These are phyloP conservation scores for Suhomyces sp. DNA, from an alignment of 805 yeast genomes.

Conservation along the genomic window DNA sequence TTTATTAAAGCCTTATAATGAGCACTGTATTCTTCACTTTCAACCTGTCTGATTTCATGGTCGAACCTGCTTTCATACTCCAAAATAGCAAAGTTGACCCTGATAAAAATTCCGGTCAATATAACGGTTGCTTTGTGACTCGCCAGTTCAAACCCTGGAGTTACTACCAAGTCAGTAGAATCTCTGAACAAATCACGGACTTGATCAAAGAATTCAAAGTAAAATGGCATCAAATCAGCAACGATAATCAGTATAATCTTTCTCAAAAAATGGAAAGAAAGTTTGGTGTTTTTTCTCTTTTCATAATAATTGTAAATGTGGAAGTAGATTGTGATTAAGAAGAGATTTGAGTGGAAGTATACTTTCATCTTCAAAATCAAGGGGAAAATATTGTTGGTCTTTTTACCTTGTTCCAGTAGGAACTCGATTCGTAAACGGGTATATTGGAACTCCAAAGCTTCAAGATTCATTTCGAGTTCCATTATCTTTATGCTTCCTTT, in stretches of 20 bases:
- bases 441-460: slow-evolving; percentile 34
- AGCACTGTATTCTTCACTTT: slow-evolving; percentile 18
- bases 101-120: slow-evolving; percentile 8
- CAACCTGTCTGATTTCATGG: slow-evolving; percentile 20
- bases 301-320: slow-evolving; percentile 45
- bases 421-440: no score
- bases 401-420: slow-evolving; percentile 14
- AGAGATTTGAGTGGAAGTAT: slow-evolving; percentile 28
- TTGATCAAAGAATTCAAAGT: slow-evolving; percentile 14
- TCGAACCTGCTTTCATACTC: slow-evolving; percentile 7
- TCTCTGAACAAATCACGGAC: slow-evolving; percentile 10
- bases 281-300: slow-evolving; percentile 28
- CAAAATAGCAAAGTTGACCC: slow-evolving; percentile 8
- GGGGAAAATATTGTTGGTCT: neutral
- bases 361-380: slow-evolving; percentile 24
- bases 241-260: slow-evolving; percentile 30
- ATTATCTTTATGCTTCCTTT: slow-evolving; percentile 35
- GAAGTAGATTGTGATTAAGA: slow-evolving; percentile 39
- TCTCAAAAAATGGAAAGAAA: slow-evolving; percentile 38
- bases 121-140: slow-evolving; percentile 18
- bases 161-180: slow-evolving; percentile 18
- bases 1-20: slow-evolving; percentile 5
- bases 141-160: slow-evolving; percentile 19
- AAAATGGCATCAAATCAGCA: slow-evolving; percentile 15
- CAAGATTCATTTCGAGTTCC: slow-evolving; percentile 33